Percentiles rank a stretch among this genome's conserved stretches.
These are phyloP conservation scores for Didymella segeticola DNA, from an alignment of 2,329 filamentous ascomycete species.

Conservation along the genomic window DNA sequence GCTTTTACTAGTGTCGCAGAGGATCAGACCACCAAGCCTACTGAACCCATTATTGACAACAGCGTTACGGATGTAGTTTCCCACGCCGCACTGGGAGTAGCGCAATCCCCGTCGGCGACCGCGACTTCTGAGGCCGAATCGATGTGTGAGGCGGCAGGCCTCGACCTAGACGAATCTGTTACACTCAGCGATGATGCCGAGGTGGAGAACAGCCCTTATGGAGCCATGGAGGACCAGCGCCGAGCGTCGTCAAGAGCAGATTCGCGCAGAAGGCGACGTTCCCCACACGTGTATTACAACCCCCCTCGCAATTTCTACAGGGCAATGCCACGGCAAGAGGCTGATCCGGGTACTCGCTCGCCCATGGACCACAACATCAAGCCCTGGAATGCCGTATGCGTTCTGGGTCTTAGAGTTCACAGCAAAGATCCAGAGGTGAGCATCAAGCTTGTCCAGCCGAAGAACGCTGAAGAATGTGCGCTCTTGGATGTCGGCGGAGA, in stretches of 20 bases:
- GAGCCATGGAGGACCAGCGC: not conserved
- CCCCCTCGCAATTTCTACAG: slow-evolving; percentile 8
- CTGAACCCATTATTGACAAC: not conserved
- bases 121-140: not conserved
- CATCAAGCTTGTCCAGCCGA: slow-evolving; percentile 42
- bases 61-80: not conserved
- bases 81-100: not conserved
- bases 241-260: not conserved
- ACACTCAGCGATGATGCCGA: not conserved
- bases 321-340: not conserved
- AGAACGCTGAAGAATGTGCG: slow-evolving; percentile 37
- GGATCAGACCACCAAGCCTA: not conserved
- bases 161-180: not conserved
- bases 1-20: not conserved
- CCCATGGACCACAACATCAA: slow-evolving; percentile 28
- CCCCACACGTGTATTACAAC: not conserved
- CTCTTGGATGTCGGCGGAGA: slow-evolving; percentile 41
- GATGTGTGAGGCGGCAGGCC: not conserved
- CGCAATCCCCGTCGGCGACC: not conserved
- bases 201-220: not conserved
- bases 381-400: slow-evolving; percentile 67
- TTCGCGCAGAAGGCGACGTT: not conserved
- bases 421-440: slow-evolving; percentile 39
- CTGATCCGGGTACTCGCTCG: not conserved
- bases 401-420: slow-evolving; percentile 64